These are phyloP conservation scores for Diversispora eburnea DNA, from an alignment of 192 early-diverging fungal genomes.

Conservation along the genomic window DNA sequence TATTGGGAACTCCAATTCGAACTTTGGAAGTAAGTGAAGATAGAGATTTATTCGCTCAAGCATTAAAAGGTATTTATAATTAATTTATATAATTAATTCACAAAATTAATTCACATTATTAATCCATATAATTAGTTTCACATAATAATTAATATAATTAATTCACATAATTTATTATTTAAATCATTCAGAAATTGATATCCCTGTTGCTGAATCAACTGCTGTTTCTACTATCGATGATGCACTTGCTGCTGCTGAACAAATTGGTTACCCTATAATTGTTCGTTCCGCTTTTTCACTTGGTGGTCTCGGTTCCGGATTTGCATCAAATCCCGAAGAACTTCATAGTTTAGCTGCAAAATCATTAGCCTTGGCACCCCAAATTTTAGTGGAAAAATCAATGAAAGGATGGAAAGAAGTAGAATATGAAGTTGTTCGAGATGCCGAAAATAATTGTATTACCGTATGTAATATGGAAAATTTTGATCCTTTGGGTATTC, in stretches of 20 bases:
- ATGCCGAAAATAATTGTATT: conserved; percentile 94
- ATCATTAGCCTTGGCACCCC: conserved; percentile 89
- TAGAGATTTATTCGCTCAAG: conserved; percentile 87
- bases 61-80: conserved; percentile 44
- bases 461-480: conserved; percentile 99
- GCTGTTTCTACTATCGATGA: conserved; percentile 81
- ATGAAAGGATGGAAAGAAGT: conserved; percentile 99
- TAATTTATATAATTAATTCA: not conserved
- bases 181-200: conserved; percentile 64
- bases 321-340: conserved; percentile 87
- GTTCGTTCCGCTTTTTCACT: conserved; percentile 94
- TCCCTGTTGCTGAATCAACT: conserved; percentile 86
- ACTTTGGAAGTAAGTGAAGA: conserved; percentile 98
- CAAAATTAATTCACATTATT: not conserved
- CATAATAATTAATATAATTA: too few relatives aligned
- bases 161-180: not conserved
- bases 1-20: conserved; percentile 91
- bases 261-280: conserved; percentile 95
- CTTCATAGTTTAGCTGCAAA: conserved; percentile 74
- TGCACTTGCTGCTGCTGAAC: conserved; percentile 77
- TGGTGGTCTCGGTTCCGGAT: conserved; percentile 96
- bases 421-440: conserved; percentile 98
- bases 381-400: conserved; percentile 89
- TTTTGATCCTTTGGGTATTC: conserved; percentile 98
- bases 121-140: too few relatives aligned